phyloP scores from a whole-genome alignment of 1,284 basidiomycete species.

The Sporisorium scitamineum region DNA sequence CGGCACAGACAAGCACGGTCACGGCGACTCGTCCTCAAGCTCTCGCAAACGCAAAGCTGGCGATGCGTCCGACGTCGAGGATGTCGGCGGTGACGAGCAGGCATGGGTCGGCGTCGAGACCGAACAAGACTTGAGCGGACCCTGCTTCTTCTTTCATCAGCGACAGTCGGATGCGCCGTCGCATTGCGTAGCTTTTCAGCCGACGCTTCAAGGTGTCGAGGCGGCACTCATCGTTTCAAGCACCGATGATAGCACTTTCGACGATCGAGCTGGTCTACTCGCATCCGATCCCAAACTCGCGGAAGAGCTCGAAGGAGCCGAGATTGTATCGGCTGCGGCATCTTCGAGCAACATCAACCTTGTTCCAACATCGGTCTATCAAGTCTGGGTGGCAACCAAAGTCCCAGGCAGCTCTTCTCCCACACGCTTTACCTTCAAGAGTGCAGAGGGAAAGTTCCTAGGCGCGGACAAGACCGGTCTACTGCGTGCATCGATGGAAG shows the following conservation, averaged over 20 bases:
- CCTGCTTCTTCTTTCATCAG: slow-evolving; percentile 45
- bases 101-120: slow-evolving; percentile 53
- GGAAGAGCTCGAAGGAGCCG: slow-evolving; percentile 38
- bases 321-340: slow-evolving; percentile 22
- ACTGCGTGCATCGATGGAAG: slow-evolving; percentile 51
- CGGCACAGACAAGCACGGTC: slow-evolving; percentile 14
- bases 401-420: slow-evolving; percentile 38
- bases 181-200: slow-evolving; percentile 36
- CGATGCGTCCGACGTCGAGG: slow-evolving; percentile 47
- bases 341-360: neutral
- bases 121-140: slow-evolving; percentile 41
- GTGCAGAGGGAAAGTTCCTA: slow-evolving; percentile 59
- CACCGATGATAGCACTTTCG: slow-evolving; percentile 4
- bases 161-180: neutral
- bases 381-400: slow-evolving; percentile 61
- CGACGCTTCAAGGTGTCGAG: slow-evolving; percentile 43
- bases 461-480: slow-evolving; percentile 50
- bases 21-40: slow-evolving; percentile 18
- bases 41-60: slow-evolving; percentile 25
- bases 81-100: slow-evolving; percentile 57
- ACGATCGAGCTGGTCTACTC: slow-evolving; percentile 18
- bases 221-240: slow-evolving; percentile 18
- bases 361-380: slow-evolving; percentile 54
- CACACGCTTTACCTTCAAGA: slow-evolving; percentile 53
- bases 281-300: slow-evolving; percentile 34